Conservation (phyloP, 352 stramenopile species). For the Phytophthora pseudosyringae region DNA sequence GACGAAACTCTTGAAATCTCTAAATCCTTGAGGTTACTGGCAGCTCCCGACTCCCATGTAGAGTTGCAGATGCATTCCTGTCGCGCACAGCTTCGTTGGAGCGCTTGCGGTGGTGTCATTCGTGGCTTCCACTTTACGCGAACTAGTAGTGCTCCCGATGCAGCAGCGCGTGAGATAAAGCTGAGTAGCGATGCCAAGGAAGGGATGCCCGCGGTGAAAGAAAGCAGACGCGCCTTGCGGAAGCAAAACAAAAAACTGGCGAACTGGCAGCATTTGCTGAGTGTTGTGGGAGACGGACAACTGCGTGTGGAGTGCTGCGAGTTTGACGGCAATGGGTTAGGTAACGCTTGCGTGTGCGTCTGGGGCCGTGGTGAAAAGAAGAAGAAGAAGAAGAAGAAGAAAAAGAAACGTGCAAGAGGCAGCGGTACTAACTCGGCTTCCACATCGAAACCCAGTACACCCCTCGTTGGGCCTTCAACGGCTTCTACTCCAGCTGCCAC, state of each 20-base stretch:
- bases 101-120: constrained; percentile 61
- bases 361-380: constrained; percentile 48
- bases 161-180: constrained; percentile 19
- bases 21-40: constrained; percentile 56
- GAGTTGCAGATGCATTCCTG: constrained; percentile 70
- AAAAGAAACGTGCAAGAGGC: constrained; percentile 5
- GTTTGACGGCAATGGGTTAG: constrained; percentile 66
- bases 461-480: constrained; percentile 4
- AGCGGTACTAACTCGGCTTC: not conserved
- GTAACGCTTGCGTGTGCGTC: constrained; percentile 71
- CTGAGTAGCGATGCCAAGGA: constrained; percentile 22
- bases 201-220: constrained; percentile 8
- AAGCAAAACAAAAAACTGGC: constrained; percentile 23
- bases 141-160: constrained; percentile 27
- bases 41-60: constrained; percentile 61
- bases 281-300: constrained; percentile 47
- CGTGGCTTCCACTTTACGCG: constrained; percentile 71
- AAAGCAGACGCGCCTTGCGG: constrained; percentile 24
- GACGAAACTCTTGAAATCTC: constrained; percentile 55
- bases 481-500: constrained; percentile 10
- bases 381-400: constrained; percentile 29
- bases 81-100: constrained; percentile 62
- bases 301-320: constrained; percentile 71
- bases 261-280: constrained; percentile 74
- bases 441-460: constrained; percentile 6